Conservation (phyloP, 495 filamentous ascomycete species). For the Venustampulla echinocandica region DNA sequence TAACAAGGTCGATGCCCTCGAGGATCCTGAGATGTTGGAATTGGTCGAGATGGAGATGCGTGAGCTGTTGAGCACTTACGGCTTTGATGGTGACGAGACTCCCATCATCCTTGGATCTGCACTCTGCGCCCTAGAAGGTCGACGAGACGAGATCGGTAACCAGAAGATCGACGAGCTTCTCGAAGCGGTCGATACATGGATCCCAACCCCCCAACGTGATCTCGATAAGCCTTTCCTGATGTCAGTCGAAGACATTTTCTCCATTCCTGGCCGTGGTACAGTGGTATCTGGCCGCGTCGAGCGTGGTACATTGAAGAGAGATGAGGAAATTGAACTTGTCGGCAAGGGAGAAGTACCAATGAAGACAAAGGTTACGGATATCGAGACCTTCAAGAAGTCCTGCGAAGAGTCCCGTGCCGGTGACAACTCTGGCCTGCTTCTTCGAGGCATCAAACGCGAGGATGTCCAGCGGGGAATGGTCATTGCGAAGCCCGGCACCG, state of each 20-base stretch:
- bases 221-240: conserved; percentile 97
- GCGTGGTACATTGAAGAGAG: conserved; percentile 86
- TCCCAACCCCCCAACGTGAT: conserved; percentile 84
- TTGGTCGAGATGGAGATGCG: conserved; percentile 99
- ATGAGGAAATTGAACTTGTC: conserved; percentile 85
- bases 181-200: conserved; percentile 88
- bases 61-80: conserved; percentile 83
- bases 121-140: conserved; percentile 85
- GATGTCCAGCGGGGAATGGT: conserved; percentile 94
- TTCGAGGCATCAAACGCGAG: conserved; percentile 90
- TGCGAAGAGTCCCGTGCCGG: conserved; percentile 89
- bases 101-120: conserved; percentile 95
- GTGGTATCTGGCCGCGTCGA: conserved; percentile 95
- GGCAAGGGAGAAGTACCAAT: conserved; percentile 68
- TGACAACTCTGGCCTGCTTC: conserved; percentile 96
- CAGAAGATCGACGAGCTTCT: conserved; percentile 82
- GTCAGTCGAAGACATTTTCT: conserved; percentile 98
- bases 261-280: conserved; percentile 93
- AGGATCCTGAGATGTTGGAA: conserved; percentile 98
- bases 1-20: conserved; percentile 95
- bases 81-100: conserved; percentile 96
- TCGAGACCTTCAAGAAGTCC: conserved; percentile 99
- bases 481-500: conserved; percentile 64
- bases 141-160: conserved; percentile 77
- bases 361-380: conserved; percentile 98